Percentiles rank a stretch among this genome's conserved stretches.
phyloP scores from a whole-genome alignment of 208 protist species.

The Wallacemonas rigidus region DNA sequence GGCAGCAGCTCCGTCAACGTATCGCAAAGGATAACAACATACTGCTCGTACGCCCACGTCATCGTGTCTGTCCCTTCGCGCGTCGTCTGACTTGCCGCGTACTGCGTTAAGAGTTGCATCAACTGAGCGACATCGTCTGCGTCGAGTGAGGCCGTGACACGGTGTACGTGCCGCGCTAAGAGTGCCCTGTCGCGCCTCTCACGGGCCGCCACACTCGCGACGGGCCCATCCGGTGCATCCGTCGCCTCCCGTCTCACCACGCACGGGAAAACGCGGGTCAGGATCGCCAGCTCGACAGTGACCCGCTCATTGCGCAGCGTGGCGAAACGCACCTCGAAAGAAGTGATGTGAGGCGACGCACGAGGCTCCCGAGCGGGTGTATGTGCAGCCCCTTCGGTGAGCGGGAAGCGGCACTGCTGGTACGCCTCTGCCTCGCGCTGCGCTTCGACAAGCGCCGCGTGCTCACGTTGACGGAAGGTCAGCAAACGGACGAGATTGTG shows the following conservation, averaged over 20 bases:
- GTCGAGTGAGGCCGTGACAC: neutral
- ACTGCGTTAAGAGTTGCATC: neutral
- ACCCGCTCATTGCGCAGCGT: neutral
- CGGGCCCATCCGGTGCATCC: too few species aligned
- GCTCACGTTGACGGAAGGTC: neutral
- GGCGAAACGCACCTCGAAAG: neutral
- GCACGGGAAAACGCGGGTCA: neutral
- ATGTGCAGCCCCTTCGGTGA: neutral
- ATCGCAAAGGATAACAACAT: neutral
- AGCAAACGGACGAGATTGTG: neutral
- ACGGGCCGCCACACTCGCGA: too few species aligned
- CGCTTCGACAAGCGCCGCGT: neutral
- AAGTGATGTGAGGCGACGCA: neutral
- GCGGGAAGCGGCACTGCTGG: neutral
- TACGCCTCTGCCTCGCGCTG: neutral
- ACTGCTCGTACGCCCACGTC: neutral
- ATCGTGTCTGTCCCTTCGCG: too few species aligned
- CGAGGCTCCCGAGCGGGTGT: too few species aligned
- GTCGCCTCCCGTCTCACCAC: neutral
- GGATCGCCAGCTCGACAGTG: constrained; percentile 1
- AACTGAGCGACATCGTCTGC: neutral
- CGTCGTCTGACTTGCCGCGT: too few species aligned
- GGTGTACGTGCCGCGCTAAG: neutral
- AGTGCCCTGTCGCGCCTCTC: neutral
- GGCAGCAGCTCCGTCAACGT: constrained; percentile 35